Evolutionary conservation across 495 filamentous ascomycete genomes (phyloP), one percentile per base, ranked within the genome.

Genomic region (Podospora pseudoanserina): DNA sequence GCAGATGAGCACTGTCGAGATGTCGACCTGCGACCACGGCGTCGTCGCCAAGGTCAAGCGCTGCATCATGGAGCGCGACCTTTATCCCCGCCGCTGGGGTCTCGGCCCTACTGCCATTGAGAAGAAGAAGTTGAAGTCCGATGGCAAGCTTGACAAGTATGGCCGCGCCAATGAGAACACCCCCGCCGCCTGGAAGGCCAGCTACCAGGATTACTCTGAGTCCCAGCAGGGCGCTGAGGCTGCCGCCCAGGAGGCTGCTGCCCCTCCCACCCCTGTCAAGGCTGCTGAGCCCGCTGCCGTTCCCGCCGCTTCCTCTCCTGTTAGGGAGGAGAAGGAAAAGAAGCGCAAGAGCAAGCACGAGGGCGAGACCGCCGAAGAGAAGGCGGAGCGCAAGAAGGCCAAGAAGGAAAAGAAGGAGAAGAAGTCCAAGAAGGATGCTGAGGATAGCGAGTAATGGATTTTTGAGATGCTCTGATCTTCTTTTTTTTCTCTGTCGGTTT

Each of bases 101-200:
- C 79, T 97, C 71, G 95, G 95, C 58, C 94, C 94, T 55, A 87
- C 92, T 66, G 94, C 95, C 30, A 73, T 90, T 56, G 91, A 97
- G 82, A 99, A 99, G 89, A 98, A 98, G 89, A 96, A 97, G 87
- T 88, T 99, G 82, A 98, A 97, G 86, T 90, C 91, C n/a, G 89
- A 90, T 70, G 95, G 95, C 77, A 94, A 97, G 83, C 89, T 99
- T 28, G 95, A 99, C 83, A 99, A 99, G 87, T 98, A 87, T 70
- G 95, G 95, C 66, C 87, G 94, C 56, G 78, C 91, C 63, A 99
- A 97, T 79, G 94, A 97, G 75, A 85, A 87, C 64, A 99, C 95
- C 7, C 95, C 95, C 27, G 87, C 91, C 60, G 89, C 94, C 78
- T 99, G 30, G 30, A 93, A 58, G n/a, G 7, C 90, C 70, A 81